Evolutionary conservation across 495 filamentous ascomycete genomes (phyloP).

Genomic region (Aspergillus sparsus): DNA sequence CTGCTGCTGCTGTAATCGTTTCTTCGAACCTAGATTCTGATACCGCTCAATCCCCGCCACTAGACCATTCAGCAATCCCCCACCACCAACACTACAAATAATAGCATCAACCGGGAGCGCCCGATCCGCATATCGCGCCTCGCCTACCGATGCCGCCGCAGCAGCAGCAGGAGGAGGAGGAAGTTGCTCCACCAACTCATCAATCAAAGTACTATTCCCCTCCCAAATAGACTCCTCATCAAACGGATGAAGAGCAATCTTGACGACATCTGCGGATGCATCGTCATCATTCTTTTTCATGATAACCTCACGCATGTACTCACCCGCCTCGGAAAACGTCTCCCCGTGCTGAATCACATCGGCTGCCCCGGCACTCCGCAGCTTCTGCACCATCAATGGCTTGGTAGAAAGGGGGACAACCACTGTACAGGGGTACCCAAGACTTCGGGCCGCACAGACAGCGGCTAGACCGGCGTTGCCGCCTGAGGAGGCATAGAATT

Average conservation of each 20-base stretch:
- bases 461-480: conserved; percentile 94
- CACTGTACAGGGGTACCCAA: conserved; percentile 77
- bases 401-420: conserved; percentile 73
- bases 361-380: conserved; percentile 65
- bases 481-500: conserved; percentile 87
- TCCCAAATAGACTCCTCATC: conserved; percentile 85
- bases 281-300: conserved; percentile 39
- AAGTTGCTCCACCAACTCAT: conserved; percentile 69
- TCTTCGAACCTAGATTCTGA: background rate
- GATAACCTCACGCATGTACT: conserved; percentile 62
- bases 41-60: conserved; percentile 65
- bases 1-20: background rate
- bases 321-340: conserved; percentile 77
- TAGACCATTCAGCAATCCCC: conserved; percentile 80
- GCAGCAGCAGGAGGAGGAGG: no score
- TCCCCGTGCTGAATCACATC: conserved; percentile 70
- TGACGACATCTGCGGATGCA: conserved; percentile 54
- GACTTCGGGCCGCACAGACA: conserved; percentile 68
- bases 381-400: conserved; percentile 70
- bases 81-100: conserved; percentile 85
- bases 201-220: conserved; percentile 70
- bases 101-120: conserved; percentile 61
- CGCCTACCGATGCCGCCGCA: conserved; percentile 37
- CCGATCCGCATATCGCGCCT: conserved; percentile 32
- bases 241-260: conserved; percentile 79